Base-by-base conservation (phyloP, 192 early-diverging fungal species). In the Coemansia sp. region DNA sequence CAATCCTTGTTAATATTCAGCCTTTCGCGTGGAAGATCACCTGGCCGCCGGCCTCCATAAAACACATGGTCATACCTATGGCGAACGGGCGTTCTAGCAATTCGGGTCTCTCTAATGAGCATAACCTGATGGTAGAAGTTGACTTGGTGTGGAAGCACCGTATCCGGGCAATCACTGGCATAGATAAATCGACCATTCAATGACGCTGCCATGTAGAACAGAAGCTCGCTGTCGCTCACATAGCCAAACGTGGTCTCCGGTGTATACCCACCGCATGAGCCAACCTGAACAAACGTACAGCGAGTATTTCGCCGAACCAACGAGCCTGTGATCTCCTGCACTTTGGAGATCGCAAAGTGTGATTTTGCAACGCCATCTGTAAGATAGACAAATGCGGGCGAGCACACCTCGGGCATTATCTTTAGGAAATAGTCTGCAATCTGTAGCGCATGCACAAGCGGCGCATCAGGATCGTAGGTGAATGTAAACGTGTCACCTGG, bases 321-420 rank as follows among this genome's bases (percentile, higher is more conserved):
- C 19, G 79, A 75, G 65, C 84, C 82, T 15, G 74, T 79, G 7
- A 79, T 47, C 8, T 63, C 26, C 58, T 87, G 86, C 5, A 88
- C 74, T 61, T 87, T 85, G 45, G 86, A 83, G 6, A 91, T 72
- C 0, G 87, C 70, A 19, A 89, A 80, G 69, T 89, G 91, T 9
- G 91, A 92, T 59, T 90, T 88, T 40, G 90, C 84, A 21, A 92
- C 88, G 58, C 91, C 91, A 65, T 93, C 92, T 0, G 90, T 90
- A 37, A 93, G 71, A 15, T 88, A 68, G 3, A 90, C 84, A 49
- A 93, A 73, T 41, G 71, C 77, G 11, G 84, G 70, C 46, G 84
- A 73, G 62, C 80, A 85, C 11, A 78, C 59, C 41, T 74, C 80
- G 11, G 84, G 84, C 77, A 85, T 77, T 26, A 83, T 56, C 52